A percentile compares a stretch with the other conserved stretches of the same genome.
Evolutionary conservation across 2,329 filamentous ascomycete species (phyloP).

Genomic region (Xylaria sp.): DNA sequence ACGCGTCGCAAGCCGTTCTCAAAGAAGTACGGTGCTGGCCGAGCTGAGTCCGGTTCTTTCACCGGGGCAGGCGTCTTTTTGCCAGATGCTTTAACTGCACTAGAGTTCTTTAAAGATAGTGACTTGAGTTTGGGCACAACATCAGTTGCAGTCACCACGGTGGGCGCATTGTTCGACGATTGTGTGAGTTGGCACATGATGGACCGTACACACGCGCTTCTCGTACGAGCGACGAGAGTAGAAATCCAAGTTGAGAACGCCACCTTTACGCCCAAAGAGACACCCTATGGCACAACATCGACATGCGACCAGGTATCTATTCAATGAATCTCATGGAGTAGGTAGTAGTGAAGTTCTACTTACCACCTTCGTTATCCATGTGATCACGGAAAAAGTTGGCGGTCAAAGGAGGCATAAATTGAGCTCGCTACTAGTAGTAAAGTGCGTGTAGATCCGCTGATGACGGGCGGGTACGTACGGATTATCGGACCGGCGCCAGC

Average conservation of each 20-base stretch:
- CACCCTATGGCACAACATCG: slow-evolving; percentile 1
- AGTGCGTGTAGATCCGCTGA: no score
- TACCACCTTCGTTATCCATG: neutral
- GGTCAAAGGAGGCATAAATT: slow-evolving; percentile 21
- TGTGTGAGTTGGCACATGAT: slow-evolving; percentile 20
- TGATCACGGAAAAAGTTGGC: slow-evolving; percentile 13
- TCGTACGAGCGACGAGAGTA: slow-evolving; percentile 1
- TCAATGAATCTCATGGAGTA: neutral
- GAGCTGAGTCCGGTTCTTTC: slow-evolving; percentile 36
- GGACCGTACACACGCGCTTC: slow-evolving; percentile 5
- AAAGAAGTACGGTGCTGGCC: slow-evolving; percentile 69
- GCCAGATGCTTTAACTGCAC: neutral
- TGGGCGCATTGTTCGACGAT: slow-evolving; percentile 8
- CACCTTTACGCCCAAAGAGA: neutral
- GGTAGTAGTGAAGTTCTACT: neutral
- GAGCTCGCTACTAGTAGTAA: neutral
- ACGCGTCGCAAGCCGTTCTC: slow-evolving; percentile 80
- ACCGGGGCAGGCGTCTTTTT: slow-evolving; percentile 16
- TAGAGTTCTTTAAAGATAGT: slow-evolving; percentile 13
- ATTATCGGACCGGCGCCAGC: no score
- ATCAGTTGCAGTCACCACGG: slow-evolving; percentile 4
- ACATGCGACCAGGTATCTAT: neutral
- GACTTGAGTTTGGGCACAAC: slow-evolving; percentile 16
- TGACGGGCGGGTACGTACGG: no score
- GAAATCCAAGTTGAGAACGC: slow-evolving; percentile 2